A percentile compares a stretch with the other conserved stretches of the same genome.
phyloP scores from a whole-genome alignment of 2,329 filamentous ascomycete species.

The Dichotomopilus funicola region DNA sequence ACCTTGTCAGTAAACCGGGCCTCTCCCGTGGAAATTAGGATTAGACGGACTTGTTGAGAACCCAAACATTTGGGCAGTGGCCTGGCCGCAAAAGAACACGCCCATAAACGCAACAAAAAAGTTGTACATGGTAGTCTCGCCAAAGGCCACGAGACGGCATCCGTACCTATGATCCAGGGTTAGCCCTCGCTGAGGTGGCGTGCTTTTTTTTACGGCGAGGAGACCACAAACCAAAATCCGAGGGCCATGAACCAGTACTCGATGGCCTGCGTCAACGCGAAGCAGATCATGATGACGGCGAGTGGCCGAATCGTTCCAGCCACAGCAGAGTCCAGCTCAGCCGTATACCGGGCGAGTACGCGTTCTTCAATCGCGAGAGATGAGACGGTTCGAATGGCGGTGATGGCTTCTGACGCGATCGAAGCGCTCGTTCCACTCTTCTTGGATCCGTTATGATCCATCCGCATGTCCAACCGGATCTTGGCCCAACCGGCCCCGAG shows the following conservation, averaged over 20 bases:
- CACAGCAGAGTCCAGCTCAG: conserved; percentile 30
- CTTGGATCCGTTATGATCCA: conserved; percentile 33
- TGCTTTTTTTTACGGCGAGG: no score
- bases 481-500: conserved; percentile 34
- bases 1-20: background rate
- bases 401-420: conserved; percentile 36
- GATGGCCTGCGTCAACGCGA: conserved; percentile 32
- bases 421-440: conserved; percentile 33
- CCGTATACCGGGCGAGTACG: conserved; percentile 32
- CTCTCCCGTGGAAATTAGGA: conserved; percentile 13
- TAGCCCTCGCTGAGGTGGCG: background rate
- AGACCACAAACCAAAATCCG: conserved; percentile 33
- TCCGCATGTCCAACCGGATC: conserved; percentile 34
- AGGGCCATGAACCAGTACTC: conserved; percentile 37
- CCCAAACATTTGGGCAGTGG: conserved; percentile 36
- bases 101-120: conserved; percentile 48
- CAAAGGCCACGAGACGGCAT: conserved; percentile 31
- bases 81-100: conserved; percentile 41
- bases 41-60: conserved; percentile 37
- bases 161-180: conserved; percentile 26
- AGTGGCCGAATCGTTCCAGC: conserved; percentile 19
- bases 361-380: conserved; percentile 20
- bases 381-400: conserved; percentile 23
- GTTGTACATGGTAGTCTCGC: conserved; percentile 35
- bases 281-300: conserved; percentile 31